Evolutionary conservation across 345 rosid species (phyloP), one percentile per base, ranked within the genome.

Genomic region (Syzygium aromaticum): DNA sequence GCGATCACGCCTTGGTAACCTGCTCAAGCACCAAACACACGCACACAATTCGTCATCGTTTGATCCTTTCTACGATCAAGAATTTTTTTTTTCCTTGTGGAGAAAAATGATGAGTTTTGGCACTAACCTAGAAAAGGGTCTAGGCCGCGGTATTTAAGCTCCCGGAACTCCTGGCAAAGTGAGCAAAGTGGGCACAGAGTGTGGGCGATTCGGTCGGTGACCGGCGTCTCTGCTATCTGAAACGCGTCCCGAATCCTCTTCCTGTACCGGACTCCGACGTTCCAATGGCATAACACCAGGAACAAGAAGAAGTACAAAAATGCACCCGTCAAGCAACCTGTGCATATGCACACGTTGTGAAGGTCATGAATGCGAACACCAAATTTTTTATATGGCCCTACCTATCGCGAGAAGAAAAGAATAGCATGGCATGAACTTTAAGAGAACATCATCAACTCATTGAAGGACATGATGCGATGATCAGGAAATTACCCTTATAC

Each of bases 121-220:
- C 12, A 23, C 33, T 30, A 9, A 6, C 88, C 88, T 30, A 15
- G 53, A n/a, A 86, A 78, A 11, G 85, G 85, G 84, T 86, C 88
- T 16, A 64, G 51, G 64, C 54, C 8, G 3, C 85, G 54, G 7
- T 78, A 6, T 5, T 86, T 86, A 9, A 87, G 86, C 86, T 87
- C 88, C 61, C 88, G 86, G 33, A 87, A 84, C 53, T 87, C 89
- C 43, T 87, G 87, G 84, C 89, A 84, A 2, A 87, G 86, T 4
- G 89, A 54, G 51, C 89, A 84, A 49, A 84, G 53, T 8, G 84
- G 49, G 86, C 73, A 84, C 30, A 67, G 14, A 3, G n/a, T 9
- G 64, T 53, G 89, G 4, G 84, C 46, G 11, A 54, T 8, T 9
- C 23, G 9, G 52, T 87, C 84, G 11, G 77, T 15, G 46, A 53